A percentile compares a stretch with the other conserved stretches of the same genome.
These are phyloP conservation scores for Boletus tylopilopsis DNA, from an alignment of 768 basidiomycete species.

Conservation along the genomic window DNA sequence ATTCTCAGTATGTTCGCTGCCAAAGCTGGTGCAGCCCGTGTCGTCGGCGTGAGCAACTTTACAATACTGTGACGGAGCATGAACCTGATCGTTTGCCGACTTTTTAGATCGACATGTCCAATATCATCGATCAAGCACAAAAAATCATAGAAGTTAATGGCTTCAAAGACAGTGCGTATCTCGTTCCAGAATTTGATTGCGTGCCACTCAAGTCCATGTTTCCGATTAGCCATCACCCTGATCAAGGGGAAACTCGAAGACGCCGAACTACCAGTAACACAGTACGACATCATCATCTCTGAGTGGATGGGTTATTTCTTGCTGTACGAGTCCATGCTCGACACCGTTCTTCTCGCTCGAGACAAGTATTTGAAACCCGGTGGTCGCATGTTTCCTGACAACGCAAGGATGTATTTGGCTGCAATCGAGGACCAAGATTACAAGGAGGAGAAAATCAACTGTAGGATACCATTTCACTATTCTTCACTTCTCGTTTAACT, in stretches of 20 bases:
- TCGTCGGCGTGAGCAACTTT: slow-evolving; percentile 72
- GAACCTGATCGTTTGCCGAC: slow-evolving; percentile 12
- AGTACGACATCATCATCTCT: slow-evolving; percentile 98
- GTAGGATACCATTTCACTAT: slow-evolving; percentile 37
- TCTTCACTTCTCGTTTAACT: slow-evolving; percentile 2
- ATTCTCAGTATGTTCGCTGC: slow-evolving; percentile 98
- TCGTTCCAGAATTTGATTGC: not conserved
- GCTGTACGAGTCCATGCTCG: slow-evolving; percentile 98
- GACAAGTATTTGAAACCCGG: slow-evolving; percentile 93
- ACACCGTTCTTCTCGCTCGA: slow-evolving; percentile 93
- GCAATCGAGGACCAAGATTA: slow-evolving; percentile 99
- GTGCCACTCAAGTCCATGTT: slow-evolving; percentile 3
- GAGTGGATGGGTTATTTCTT: slow-evolving; percentile 99
- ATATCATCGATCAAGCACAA: slow-evolving; percentile 98
- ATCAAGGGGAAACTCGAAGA: slow-evolving; percentile 99
- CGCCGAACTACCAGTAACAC: slow-evolving; percentile 75
- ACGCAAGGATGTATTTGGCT: slow-evolving; percentile 85
- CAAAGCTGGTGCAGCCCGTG: slow-evolving; percentile 90
- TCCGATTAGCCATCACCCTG: slow-evolving; percentile 75
- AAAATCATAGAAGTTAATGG: slow-evolving; percentile 97
- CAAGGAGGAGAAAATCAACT: slow-evolving; percentile 99
- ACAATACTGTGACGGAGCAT: not conserved
- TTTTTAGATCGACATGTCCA: slow-evolving; percentile 97
- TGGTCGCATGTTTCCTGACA: slow-evolving; percentile 96
- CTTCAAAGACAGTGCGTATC: slow-evolving; percentile 82